These are phyloP conservation scores for Auxenochlorella pyrenoidosa DNA, from an alignment of 139 green algal genomes.

Conservation along the genomic window DNA sequence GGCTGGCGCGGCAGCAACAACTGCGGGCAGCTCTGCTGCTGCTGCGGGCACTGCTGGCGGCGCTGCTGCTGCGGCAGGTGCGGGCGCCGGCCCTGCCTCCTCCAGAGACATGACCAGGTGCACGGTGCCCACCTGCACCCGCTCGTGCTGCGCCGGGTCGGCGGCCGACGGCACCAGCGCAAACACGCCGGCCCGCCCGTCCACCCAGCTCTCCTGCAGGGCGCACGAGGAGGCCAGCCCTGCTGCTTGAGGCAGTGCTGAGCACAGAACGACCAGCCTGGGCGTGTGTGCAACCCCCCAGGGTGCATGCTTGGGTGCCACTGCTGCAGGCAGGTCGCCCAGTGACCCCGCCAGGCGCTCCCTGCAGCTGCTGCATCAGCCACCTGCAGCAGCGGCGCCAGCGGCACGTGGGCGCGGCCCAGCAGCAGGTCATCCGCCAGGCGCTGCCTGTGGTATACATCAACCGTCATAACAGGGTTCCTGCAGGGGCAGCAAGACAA, in stretches of 20 bases:
- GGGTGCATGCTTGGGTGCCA: neutral
- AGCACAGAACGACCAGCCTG: neutral
- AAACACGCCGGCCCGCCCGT: slow-evolving; percentile 54
- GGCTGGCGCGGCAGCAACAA: too few species aligned
- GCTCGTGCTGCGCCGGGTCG: neutral
- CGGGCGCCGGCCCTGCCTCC: slow-evolving; percentile 39
- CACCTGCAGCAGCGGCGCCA: slow-evolving; percentile 54
- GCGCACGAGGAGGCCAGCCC: neutral
- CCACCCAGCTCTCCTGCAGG: slow-evolving; percentile 53
- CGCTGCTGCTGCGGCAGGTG: neutral
- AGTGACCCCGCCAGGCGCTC: too few species aligned
- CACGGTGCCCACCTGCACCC: slow-evolving; percentile 42
- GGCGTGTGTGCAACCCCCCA: too few species aligned
- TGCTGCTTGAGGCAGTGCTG: neutral
- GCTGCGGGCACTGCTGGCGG: neutral
- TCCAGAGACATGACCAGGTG: slow-evolving; percentile 48
- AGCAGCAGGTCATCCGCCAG: slow-evolving; percentile 44
- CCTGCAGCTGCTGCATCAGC: neutral
- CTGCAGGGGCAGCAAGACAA: neutral
- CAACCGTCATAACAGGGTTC: slow-evolving; percentile 27
- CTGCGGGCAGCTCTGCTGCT: neutral
- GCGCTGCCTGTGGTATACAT: slow-evolving; percentile 50
- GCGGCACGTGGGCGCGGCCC: slow-evolving; percentile 44
- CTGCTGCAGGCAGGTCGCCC: too few species aligned
- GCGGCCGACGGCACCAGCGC: slow-evolving; percentile 20